phyloP scores from a whole-genome alignment of 441 rosid species.

The Populus tomentosa region DNA sequence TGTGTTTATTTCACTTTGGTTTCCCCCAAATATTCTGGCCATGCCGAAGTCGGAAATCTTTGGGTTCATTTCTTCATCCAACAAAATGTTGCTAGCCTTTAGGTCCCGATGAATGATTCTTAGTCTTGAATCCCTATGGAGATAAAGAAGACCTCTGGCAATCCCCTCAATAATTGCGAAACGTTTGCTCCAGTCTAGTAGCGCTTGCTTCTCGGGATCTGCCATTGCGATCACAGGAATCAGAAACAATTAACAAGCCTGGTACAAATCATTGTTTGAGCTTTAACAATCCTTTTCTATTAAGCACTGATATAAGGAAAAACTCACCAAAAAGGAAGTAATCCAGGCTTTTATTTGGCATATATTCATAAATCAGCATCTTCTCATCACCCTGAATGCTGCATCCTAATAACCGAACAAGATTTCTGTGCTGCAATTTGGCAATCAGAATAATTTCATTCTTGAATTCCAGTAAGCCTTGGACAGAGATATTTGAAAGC shows the following conservation, averaged over 20 bases:
- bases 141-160: slow-evolving; percentile 88
- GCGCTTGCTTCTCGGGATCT: slow-evolving; percentile 52
- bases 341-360: slow-evolving; percentile 88
- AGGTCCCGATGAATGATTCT: slow-evolving; percentile 85
- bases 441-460: slow-evolving; percentile 37
- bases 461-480: too few relatives aligned
- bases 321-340: slow-evolving; percentile 62
- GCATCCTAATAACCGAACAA: slow-evolving; percentile 75
- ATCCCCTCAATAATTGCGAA: slow-evolving; percentile 71
- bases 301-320: not conserved
- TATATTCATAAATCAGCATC: slow-evolving; percentile 72
- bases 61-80: slow-evolving; percentile 79
- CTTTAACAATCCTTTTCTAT: not conserved
- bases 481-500: too few relatives aligned
- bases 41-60: slow-evolving; percentile 93
- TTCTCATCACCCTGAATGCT: slow-evolving; percentile 78
- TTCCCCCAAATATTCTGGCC: slow-evolving; percentile 74
- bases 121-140: slow-evolving; percentile 86
- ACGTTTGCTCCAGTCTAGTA: slow-evolving; percentile 62
- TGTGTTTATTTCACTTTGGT: slow-evolving; percentile 73
- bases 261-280: not conserved
- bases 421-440: slow-evolving; percentile 77
- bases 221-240: slow-evolving; percentile 8
- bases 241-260: not conserved
- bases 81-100: slow-evolving; percentile 78